These are phyloP conservation scores for Mortierella alpina DNA, from an alignment of 192 early-diverging fungal species.

Conservation along the genomic window DNA sequence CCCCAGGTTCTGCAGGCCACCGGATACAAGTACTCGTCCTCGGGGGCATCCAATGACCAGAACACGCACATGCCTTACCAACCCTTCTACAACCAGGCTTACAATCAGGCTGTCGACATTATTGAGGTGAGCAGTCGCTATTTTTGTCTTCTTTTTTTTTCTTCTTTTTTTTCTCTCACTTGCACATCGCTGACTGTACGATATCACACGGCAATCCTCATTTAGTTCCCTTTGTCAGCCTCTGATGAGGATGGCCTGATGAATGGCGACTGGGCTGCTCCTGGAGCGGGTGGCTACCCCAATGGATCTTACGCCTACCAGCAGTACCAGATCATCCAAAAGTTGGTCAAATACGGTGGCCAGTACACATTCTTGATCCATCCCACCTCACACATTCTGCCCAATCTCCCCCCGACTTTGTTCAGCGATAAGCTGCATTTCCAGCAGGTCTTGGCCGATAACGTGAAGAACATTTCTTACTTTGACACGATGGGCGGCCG, in stretches of 20 bases:
- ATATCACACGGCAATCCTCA: too few species aligned
- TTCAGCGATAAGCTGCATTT: conserved; percentile 22
- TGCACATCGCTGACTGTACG: too few species aligned
- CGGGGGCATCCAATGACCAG: conserved; percentile 25
- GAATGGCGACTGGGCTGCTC: conserved; percentile 23
- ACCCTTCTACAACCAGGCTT: conserved; percentile 20
- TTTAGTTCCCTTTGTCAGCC: conserved; percentile 21
- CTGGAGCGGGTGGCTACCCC: conserved; percentile 14
- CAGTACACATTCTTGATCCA: conserved; percentile 33
- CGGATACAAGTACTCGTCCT: conserved; percentile 20
- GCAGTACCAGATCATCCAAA: conserved; percentile 7
- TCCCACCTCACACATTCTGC: background rate
- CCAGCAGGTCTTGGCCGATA: conserved; percentile 1
- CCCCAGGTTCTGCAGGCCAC: conserved; percentile 10
- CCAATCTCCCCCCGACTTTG: background rate
- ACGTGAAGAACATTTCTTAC: too few species aligned
- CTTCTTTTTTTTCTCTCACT: too few species aligned
- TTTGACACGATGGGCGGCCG: too few species aligned
- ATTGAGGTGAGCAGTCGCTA: background rate
- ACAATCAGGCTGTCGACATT: conserved; percentile 28
- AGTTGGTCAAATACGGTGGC: conserved; percentile 31
- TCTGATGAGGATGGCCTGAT: conserved; percentile 29
- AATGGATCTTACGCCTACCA: conserved; percentile 18
- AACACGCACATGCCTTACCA: conserved; percentile 23
- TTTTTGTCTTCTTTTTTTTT: too few species aligned